phyloP scores from a whole-genome alignment of 768 basidiomycete species.

The Rubroboletus pulcherrimus region DNA sequence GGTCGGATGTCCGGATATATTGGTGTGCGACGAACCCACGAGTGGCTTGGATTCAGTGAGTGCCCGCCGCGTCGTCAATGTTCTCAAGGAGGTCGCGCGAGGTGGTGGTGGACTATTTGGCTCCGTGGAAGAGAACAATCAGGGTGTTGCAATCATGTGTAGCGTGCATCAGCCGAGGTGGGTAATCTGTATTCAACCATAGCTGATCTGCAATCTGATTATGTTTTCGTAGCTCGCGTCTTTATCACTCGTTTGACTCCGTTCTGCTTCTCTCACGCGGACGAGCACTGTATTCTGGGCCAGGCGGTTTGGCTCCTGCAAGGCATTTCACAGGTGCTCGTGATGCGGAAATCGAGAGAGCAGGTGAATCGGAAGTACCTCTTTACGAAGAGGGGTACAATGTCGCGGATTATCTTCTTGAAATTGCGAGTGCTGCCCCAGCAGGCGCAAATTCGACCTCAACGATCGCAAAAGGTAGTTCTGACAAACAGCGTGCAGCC shows the following conservation, averaged over 20 bases:
- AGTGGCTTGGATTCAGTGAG: conserved; percentile 84
- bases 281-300: conserved; percentile 72
- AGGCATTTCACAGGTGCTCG: conserved; percentile 52
- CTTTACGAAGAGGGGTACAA: conserved; percentile 81
- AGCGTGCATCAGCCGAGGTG: conserved; percentile 87
- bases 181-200: conserved; percentile 12
- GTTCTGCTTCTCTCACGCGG: conserved; percentile 78
- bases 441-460: conserved; percentile 40
- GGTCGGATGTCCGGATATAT: conserved; percentile 76
- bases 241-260: conserved; percentile 83
- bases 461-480: conserved; percentile 2
- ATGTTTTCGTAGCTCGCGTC: conserved; percentile 52
- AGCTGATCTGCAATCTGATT: background rate
- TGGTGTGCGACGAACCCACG: conserved; percentile 87
- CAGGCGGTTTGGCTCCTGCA: conserved; percentile 66
- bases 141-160: conserved; percentile 78
- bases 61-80: conserved; percentile 72
- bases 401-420: conserved; percentile 87
- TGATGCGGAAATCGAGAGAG: conserved; percentile 31
- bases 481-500: background rate
- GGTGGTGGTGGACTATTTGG: conserved; percentile 27
- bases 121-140: conserved; percentile 32
- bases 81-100: conserved; percentile 73
- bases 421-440: conserved; percentile 72
- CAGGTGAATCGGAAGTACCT: conserved; percentile 34